Evolutionary conservation across 495 filamentous ascomycete species (phyloP), one percentile per base, ranked within the genome.

Genomic region (Bacidia rubella): DNA sequence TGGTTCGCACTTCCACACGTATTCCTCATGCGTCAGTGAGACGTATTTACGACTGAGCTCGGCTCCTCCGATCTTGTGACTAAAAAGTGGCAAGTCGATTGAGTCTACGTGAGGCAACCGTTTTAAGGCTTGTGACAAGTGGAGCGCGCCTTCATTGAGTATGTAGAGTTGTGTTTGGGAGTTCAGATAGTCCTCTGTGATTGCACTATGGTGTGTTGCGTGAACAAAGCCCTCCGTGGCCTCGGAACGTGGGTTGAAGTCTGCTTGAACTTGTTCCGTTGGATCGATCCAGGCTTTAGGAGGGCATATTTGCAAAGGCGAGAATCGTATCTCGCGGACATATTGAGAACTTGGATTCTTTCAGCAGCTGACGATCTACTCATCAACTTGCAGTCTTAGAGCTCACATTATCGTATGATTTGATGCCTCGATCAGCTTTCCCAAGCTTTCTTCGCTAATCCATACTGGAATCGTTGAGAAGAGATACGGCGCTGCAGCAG

Each of bases 391-490:
- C 29, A 35, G 5, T 35, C 29, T 7, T 15, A 35, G 15, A 35
- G 29, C 29, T 7, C 29, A 35, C 29, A 35, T 35, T 35, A 7
- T 15, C 15, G 24, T 32, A 23, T 55, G 47, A 27, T 55, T 40
- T 44, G 53, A 45, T 17, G 49, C 24, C 11, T 26, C 11, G 21
- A 24, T 44, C 46, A 51, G 47, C 2, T 35, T 40, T n/a, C 49
- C n/a, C 21, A 55, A 29, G 25, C 53, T 55, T 50, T 55, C 23
- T 38, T 20, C 35, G 1, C 39, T 40, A 11, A 55, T 49, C 38
- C 53, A 51, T 11, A 55, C n/a, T 17, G 38, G 25, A 15, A 55
- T 45, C 10, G 47, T 51, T 7, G 32, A 40, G 47, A 55, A 55
- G 5, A 55, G 20, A 20, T 17, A 38, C 2, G 47, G 47, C 4